Conservation (phyloP, 2,329 filamentous ascomycete genomes). For the Setomelanomma holmii region DNA sequence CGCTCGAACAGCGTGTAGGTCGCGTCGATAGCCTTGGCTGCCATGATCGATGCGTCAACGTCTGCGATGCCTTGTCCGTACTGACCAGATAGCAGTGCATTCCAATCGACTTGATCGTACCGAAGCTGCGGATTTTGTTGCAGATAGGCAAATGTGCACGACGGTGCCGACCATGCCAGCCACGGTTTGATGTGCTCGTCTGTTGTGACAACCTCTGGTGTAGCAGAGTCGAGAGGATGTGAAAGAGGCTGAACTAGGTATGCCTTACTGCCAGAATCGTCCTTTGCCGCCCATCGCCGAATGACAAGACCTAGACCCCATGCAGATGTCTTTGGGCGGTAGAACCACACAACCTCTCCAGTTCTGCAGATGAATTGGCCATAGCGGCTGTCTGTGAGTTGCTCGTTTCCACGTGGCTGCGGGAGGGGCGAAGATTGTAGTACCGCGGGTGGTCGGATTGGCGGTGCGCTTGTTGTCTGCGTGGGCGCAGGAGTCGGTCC, state of each 20-base stretch:
- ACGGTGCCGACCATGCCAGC: slow-evolving; percentile 65
- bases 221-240: slow-evolving; percentile 51
- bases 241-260: slow-evolving; percentile 60
- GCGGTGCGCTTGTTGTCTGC: slow-evolving; percentile 13
- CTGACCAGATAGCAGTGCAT: slow-evolving; percentile 50
- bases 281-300: slow-evolving; percentile 52
- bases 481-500: slow-evolving; percentile 12
- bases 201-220: slow-evolving; percentile 52
- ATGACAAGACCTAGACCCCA: slow-evolving; percentile 63
- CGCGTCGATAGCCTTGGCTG: slow-evolving; percentile 62
- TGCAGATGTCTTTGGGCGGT: slow-evolving; percentile 52
- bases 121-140: slow-evolving; percentile 49
- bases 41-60: slow-evolving; percentile 65
- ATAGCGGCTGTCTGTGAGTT: slow-evolving; percentile 58
- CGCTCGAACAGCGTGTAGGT: slow-evolving; percentile 62
- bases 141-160: slow-evolving; percentile 56
- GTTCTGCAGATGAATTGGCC: slow-evolving; percentile 59
- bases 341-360: slow-evolving; percentile 66
- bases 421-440: slow-evolving; percentile 49
- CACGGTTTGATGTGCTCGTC: slow-evolving; percentile 60
- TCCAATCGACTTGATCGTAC: slow-evolving; percentile 62
- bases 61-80: slow-evolving; percentile 59
- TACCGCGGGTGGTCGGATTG: slow-evolving; percentile 30
- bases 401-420: slow-evolving; percentile 53
- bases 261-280: slow-evolving; percentile 30